Conservation (phyloP, 2,329 filamentous ascomycete genomes). For the Trichoderma sp. region DNA sequence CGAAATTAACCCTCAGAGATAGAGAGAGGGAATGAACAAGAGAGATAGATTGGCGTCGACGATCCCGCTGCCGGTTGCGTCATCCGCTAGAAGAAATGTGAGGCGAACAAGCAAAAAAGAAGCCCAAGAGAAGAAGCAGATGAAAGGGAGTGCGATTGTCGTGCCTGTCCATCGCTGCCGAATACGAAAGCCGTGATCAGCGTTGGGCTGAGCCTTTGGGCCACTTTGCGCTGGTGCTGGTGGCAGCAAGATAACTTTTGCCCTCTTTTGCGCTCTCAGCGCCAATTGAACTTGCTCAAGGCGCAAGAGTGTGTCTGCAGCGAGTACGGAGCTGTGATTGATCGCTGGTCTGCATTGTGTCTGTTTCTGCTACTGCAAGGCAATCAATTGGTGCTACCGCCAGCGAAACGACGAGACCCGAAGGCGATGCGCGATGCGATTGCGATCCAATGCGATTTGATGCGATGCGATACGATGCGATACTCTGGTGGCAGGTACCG, state of each 20-base stretch:
- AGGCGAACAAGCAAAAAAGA: background rate
- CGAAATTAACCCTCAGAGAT: background rate
- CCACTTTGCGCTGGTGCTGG: background rate
- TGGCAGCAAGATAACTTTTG: background rate
- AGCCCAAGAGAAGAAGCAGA: background rate
- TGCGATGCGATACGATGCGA: background rate
- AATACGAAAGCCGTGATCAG: slow-evolving; percentile 5
- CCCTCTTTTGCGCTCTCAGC: background rate
- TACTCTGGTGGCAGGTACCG: background rate
- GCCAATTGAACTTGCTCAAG: background rate
- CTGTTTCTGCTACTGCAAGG: background rate
- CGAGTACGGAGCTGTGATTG: background rate
- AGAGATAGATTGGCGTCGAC: background rate
- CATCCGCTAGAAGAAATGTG: background rate
- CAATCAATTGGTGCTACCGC: background rate
- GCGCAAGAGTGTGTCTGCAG: background rate
- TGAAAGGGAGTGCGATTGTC: background rate
- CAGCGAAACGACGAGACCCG: background rate
- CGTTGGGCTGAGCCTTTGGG: background rate
- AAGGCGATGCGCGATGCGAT: background rate
- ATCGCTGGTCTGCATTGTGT: background rate
- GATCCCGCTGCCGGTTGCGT: background rate
- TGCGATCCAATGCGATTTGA: background rate
- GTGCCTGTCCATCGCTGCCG: background rate
- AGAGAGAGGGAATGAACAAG: background rate